These are phyloP conservation scores for Ceratocystis cacaofunesta DNA, from an alignment of 2,329 filamentous ascomycete genomes.

Conservation along the genomic window DNA sequence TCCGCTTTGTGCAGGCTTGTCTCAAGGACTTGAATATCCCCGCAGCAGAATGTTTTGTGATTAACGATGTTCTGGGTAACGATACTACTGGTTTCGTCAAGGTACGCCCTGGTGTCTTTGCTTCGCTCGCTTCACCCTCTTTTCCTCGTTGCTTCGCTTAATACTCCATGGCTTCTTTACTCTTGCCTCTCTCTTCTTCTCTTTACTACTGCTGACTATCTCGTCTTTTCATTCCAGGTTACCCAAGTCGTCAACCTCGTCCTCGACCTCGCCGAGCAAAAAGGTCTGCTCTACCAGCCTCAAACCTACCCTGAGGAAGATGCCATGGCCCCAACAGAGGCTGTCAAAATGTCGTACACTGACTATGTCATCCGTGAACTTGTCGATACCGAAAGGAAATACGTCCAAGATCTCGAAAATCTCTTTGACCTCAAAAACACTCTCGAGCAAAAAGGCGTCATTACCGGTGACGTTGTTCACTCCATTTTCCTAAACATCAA, in stretches of 20 bases:
- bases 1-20: constrained; percentile 85
- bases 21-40: constrained; percentile 67
- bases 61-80: constrained; percentile 79
- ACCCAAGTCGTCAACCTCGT: constrained; percentile 86
- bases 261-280: constrained; percentile 68
- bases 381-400: constrained; percentile 90
- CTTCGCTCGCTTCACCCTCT: neutral
- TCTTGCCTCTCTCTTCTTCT: neutral
- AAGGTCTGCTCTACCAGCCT: constrained; percentile 53
- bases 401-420: constrained; percentile 92
- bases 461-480: constrained; percentile 81
- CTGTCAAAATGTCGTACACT: constrained; percentile 56
- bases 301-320: constrained; percentile 44
- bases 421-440: constrained; percentile 82
- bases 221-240: constrained; percentile 31
- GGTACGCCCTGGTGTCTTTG: constrained; percentile 32
- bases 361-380: constrained; percentile 86
- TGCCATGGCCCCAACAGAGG: constrained; percentile 29
- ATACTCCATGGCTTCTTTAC: neutral
- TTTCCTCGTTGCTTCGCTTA: neutral
- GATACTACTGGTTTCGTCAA: constrained; percentile 97
- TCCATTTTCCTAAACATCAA: constrained; percentile 96
- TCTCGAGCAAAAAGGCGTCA: constrained; percentile 71
- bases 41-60: constrained; percentile 73
- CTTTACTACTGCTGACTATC: neutral